Base-by-base conservation (phyloP, 345 rosid genomes). In the Psidium friedrichsthalianum region DNA sequence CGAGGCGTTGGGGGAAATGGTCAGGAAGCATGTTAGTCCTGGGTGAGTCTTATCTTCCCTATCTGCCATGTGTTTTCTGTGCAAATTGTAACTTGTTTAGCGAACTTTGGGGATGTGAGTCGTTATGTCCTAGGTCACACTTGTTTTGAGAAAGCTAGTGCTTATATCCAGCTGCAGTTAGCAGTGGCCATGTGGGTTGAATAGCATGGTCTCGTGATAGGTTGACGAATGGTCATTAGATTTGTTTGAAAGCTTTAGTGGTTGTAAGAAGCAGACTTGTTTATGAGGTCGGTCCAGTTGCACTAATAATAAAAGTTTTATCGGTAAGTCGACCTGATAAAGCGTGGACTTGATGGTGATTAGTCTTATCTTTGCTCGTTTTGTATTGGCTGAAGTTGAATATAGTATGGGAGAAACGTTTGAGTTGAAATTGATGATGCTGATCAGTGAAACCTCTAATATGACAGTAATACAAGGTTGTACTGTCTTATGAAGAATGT, bases 11-110 rank as follows among this genome's bases (percentile, higher is more conserved):
- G 99, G 95, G 27, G 90, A 74, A 27, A 74, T 90, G 85, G 94
- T 90, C 84, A 88, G 93, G 92, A 94, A 93, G 88, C 87, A 92
- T 85, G 90, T 90, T 90, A 84, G 84, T n/a, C 94, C 98, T 7
- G 98, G 99, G 99, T 97, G 86, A 95, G 84, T 90, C 82, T 74
- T 69, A 11, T 84, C 51, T 47, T 13, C 15, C 36, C n/a, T 74
- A 51, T 81, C 29, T 80, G 22, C 10, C 13, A 6, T 47, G 25
- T 29, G 6, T 49, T 24, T 24, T 51, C 6, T 81, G 44, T 59
- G 29, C 47, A 3, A 69, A 69, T 69, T 36, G 21, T 82, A 49
- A 5, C 11, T 21, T 27, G 16, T 32, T 76, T 29, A 14, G 57
- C 8, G 1, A 44, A 25, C 18, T 61, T 85, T 51, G 36, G 82